Evolutionary conservation across 73 alveolate species (phyloP).

Genomic region (Paramecium sonneborni): DNA sequence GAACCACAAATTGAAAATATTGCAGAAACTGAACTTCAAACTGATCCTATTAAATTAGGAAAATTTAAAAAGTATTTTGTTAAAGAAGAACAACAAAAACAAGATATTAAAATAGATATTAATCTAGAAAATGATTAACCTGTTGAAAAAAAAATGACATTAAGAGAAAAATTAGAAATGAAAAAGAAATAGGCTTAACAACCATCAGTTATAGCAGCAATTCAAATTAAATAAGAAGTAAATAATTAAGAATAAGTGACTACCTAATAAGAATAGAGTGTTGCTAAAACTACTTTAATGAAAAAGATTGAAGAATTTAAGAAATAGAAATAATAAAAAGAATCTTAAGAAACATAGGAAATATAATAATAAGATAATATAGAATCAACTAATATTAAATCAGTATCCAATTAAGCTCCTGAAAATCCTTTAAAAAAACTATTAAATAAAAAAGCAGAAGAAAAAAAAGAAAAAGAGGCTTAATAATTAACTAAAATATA

Average conservation of each 20-base stretch:
- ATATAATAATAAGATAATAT: not conserved
- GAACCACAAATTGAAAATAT: not conserved
- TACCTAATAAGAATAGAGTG: not conserved
- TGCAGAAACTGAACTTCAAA: not conserved
- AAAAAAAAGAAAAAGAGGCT: not conserved
- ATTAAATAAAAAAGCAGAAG: not conserved
- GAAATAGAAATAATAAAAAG: not conserved
- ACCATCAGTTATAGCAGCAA: not conserved
- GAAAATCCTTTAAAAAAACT: not conserved
- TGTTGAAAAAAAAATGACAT: not conserved
- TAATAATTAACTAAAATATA: not conserved
- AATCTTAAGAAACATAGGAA: not conserved
- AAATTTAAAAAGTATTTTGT: not conserved
- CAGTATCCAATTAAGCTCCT: not conserved
- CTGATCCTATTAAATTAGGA: not conserved
- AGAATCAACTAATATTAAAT: not conserved
- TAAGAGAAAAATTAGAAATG: not conserved
- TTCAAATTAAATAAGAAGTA: not conserved
- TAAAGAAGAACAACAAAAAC: not conserved
- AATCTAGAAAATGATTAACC: not conserved
- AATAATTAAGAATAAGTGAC: not conserved
- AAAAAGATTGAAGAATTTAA: conserved; percentile 21
- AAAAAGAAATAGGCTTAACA: not conserved
- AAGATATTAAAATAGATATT: not conserved
- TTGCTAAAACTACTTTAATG: not conserved